Evolutionary conservation across 2,329 filamentous ascomycete species (phyloP).

Genomic region (Chrysosporium queenslandicum): DNA sequence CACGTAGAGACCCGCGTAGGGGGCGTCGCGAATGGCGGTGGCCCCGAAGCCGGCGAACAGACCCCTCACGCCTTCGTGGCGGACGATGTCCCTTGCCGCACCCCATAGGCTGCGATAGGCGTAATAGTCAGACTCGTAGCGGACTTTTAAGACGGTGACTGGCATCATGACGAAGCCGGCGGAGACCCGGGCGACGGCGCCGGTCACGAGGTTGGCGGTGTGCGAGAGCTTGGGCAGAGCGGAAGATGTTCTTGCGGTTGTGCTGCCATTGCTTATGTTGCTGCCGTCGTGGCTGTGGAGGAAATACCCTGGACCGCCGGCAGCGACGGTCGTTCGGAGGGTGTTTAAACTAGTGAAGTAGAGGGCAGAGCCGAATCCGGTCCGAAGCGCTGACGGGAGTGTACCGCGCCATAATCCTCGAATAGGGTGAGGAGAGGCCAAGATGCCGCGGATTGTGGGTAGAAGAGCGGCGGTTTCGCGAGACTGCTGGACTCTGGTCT

Average conservation of each 20-base stretch:
- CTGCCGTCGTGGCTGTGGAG: constrained; percentile 28
- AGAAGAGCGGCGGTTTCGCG: constrained; percentile 56
- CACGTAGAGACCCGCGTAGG: constrained; percentile 90
- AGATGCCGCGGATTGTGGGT: constrained; percentile 59
- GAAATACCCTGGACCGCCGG: constrained; percentile 30
- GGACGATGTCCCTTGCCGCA: constrained; percentile 64
- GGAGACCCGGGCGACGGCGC: constrained; percentile 70
- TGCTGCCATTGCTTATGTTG: background rate
- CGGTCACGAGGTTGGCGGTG: constrained; percentile 73
- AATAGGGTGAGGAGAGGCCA: constrained; percentile 55
- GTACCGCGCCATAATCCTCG: constrained; percentile 84
- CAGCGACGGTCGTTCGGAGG: constrained; percentile 58
- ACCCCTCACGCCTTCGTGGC: constrained; percentile 62
- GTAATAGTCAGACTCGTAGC: constrained; percentile 85
- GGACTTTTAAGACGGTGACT: constrained; percentile 89
- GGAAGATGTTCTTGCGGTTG: constrained; percentile 43
- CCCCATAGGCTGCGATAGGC: constrained; percentile 64
- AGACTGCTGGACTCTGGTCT: constrained; percentile 90
- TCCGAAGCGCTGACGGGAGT: constrained; percentile 82
- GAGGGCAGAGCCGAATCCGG: constrained; percentile 81
- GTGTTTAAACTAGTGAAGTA: constrained; percentile 87
- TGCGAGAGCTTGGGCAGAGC: constrained; percentile 73
- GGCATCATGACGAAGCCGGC: constrained; percentile 92
- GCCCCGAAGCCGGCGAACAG: constrained; percentile 93
- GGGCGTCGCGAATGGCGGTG: constrained; percentile 87